Evolutionary conservation across 2,329 filamentous ascomycete species (phyloP).

Genomic region (Hypoxylon sp.): DNA sequence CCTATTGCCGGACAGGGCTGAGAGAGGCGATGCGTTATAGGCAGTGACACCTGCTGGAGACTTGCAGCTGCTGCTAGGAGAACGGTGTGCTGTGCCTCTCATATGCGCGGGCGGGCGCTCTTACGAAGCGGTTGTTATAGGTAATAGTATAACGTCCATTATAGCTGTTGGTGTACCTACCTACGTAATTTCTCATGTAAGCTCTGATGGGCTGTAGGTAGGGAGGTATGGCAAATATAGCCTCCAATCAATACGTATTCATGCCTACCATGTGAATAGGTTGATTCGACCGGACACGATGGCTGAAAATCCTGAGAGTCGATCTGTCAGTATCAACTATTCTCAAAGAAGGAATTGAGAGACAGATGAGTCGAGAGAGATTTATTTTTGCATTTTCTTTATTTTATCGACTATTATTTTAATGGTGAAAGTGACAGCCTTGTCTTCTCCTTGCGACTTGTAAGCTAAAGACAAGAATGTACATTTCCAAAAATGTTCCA

Average conservation of each 20-base stretch:
- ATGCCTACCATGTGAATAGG: neutral
- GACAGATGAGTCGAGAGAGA: constrained; percentile 3
- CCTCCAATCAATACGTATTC: constrained; percentile 15
- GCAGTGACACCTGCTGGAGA: constrained; percentile 24
- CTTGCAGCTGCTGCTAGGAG: constrained; percentile 31
- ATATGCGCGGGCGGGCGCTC: constrained; percentile 26
- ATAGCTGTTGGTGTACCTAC: neutral
- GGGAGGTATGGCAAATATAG: neutral
- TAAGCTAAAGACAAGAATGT: constrained; percentile 14
- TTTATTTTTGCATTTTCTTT: constrained; percentile 2
- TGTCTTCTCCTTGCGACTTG: neutral
- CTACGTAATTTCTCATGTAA: constrained; percentile 22
- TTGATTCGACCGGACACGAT: constrained; percentile 18
- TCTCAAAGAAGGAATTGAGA: constrained; percentile 10
- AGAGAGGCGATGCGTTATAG: constrained; percentile 39
- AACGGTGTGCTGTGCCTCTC: constrained; percentile 29
- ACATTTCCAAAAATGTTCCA: constrained; percentile 10
- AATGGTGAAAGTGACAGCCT: neutral
- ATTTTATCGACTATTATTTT: constrained; percentile 6
- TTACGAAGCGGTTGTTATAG: constrained; percentile 14
- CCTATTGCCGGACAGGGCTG: constrained; percentile 42
- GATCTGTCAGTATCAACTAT: constrained; percentile 13
- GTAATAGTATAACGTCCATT: constrained; percentile 15
- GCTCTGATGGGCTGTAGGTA: constrained; percentile 7
- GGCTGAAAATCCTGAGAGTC: constrained; percentile 19